Percentiles rank a stretch among this genome's conserved stretches.
phyloP scores from a whole-genome alignment of 306 rosid genomes.

The Lithocarpus polystachyus region DNA sequence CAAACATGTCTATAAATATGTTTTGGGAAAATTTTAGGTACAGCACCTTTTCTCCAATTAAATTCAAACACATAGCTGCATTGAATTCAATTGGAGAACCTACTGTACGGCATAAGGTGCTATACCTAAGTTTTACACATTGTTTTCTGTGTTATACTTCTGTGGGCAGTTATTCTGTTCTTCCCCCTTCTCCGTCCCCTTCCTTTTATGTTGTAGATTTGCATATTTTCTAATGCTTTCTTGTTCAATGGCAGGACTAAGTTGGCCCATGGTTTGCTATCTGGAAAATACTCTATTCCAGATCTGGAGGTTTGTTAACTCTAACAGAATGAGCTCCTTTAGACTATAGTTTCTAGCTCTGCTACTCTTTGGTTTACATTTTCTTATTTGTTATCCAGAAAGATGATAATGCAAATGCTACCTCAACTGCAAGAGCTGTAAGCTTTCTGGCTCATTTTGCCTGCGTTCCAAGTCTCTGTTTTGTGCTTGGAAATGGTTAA shows the following conservation, averaged over 20 bases:
- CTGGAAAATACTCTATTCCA: slow-evolving; percentile 82
- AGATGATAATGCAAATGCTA: slow-evolving; percentile 41
- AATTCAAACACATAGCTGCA: too few species aligned
- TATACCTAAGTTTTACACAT: too few species aligned
- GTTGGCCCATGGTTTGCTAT: slow-evolving; percentile 76
- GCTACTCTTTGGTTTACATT: slow-evolving; percentile 1
- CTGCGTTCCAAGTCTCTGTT: neutral
- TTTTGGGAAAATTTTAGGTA: neutral
- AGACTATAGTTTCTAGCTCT: slow-evolving; percentile 6
- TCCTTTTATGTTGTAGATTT: neutral
- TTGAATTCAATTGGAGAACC: too few species aligned
- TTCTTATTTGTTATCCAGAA: slow-evolving; percentile 43
- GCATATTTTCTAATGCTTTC: slow-evolving; percentile 14
- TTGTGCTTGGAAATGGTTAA: neutral
- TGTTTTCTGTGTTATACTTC: neutral
- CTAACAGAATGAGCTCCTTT: slow-evolving; percentile 1
- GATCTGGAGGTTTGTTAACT: slow-evolving; percentile 47
- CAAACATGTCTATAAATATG: neutral
- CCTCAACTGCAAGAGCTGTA: slow-evolving; percentile 53
- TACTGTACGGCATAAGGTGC: too few species aligned
- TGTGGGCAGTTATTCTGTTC: neutral
- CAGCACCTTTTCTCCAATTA: too few species aligned
- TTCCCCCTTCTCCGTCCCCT: neutral
- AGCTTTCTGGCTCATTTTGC: slow-evolving; percentile 35
- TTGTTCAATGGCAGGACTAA: slow-evolving; percentile 55